Conservation (phyloP, 192 early-diverging fungal genomes). For the Backusella circina region DNA sequence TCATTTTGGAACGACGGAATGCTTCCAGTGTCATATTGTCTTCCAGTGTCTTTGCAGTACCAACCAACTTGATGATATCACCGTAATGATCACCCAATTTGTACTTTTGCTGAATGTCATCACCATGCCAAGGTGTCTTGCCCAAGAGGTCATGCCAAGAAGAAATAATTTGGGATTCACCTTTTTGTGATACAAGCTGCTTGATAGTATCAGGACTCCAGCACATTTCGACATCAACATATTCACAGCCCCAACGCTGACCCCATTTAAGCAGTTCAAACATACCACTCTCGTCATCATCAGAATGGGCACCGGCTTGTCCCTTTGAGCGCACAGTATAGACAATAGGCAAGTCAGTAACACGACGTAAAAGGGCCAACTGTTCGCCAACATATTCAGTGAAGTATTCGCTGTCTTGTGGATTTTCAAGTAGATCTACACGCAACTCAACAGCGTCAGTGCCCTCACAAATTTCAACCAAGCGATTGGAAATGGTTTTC, state of each 20-base stretch:
- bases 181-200: slow-evolving; percentile 55
- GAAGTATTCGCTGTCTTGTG: slow-evolving; percentile 33
- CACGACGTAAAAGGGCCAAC: slow-evolving; percentile 71
- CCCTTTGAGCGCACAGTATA: slow-evolving; percentile 89
- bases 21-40: slow-evolving; percentile 81
- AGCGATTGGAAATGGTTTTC: slow-evolving; percentile 41
- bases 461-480: slow-evolving; percentile 70
- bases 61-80: slow-evolving; percentile 93
- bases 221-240: slow-evolving; percentile 84
- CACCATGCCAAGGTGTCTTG: slow-evolving; percentile 57
- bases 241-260: slow-evolving; percentile 91
- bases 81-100: slow-evolving; percentile 52
- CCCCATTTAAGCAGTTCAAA: slow-evolving; percentile 65
- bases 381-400: slow-evolving; percentile 73
- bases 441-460: slow-evolving; percentile 90
- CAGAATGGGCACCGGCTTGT: slow-evolving; percentile 86
- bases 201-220: slow-evolving; percentile 37
- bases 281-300: slow-evolving; percentile 56
- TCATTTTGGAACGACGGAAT: slow-evolving; percentile 54
- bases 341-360: slow-evolving; percentile 76
- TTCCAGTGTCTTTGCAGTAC: slow-evolving; percentile 65
- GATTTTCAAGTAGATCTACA: slow-evolving; percentile 73
- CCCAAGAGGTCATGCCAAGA: slow-evolving; percentile 89
- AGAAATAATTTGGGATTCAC: slow-evolving; percentile 68
- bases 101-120: slow-evolving; percentile 52